phyloP scores from a whole-genome alignment of 306 rosid genomes.

The Trifolium pratense region DNA sequence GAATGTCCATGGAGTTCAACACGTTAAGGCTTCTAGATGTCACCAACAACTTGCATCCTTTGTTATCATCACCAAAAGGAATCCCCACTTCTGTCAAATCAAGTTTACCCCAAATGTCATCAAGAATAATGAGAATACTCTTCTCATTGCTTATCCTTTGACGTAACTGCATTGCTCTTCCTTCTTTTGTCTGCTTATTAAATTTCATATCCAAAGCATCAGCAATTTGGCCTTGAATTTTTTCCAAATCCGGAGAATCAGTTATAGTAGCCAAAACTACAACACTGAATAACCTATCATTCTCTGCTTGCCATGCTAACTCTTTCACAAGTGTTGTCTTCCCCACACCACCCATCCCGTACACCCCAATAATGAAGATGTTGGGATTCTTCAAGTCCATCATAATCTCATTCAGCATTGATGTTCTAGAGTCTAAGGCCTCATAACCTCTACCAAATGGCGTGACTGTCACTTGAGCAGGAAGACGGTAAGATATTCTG shows the following conservation, averaged over 20 bases:
- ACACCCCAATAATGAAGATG: background rate
- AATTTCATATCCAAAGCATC: background rate
- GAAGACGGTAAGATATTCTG: background rate
- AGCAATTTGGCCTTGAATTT: background rate
- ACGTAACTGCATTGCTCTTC: background rate
- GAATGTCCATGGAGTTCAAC: background rate
- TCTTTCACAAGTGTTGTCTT: background rate
- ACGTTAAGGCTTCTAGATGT: background rate
- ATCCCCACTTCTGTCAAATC: background rate
- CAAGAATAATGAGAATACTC: background rate
- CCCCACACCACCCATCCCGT: background rate
- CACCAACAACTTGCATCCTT: background rate
- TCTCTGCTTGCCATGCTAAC: background rate
- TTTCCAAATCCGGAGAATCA: background rate
- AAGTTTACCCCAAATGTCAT: background rate
- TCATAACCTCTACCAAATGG: background rate
- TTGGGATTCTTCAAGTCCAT: background rate
- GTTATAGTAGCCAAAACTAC: background rate
- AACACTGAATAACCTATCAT: background rate
- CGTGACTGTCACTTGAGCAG: background rate
- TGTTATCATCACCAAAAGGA: background rate
- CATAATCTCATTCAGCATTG: background rate
- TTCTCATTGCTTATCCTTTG: background rate
- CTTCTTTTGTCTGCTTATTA: background rate
- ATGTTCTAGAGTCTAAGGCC: background rate